phyloP scores from a whole-genome alignment of 164 flowering plant species.

The Hamamelis virginiana region DNA sequence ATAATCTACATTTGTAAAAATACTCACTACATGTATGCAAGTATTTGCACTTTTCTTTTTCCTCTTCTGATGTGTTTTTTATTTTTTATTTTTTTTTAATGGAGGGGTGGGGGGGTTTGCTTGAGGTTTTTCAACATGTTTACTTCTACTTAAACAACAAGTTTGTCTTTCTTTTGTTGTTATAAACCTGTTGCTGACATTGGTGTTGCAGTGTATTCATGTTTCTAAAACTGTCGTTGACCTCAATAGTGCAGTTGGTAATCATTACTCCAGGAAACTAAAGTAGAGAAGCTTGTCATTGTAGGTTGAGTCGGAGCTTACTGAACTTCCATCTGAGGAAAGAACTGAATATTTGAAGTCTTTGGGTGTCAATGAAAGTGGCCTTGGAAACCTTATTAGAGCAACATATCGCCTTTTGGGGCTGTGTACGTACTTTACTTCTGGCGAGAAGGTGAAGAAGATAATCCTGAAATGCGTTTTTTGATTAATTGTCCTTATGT shows the following conservation, averaged over 20 bases:
- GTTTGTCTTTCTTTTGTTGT: not conserved
- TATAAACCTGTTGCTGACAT: not conserved
- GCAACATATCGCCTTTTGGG: conserved; percentile 84
- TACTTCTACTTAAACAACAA: not conserved
- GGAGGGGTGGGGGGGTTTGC: not conserved
- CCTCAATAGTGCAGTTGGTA: not conserved
- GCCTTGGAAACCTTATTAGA: conserved; percentile 92
- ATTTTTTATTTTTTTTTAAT: not conserved
- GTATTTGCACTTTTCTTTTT: too few species aligned
- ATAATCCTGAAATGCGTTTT: not conserved
- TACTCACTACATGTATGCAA: too few species aligned
- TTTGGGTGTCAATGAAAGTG: conserved; percentile 87
- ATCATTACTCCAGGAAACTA: not conserved
- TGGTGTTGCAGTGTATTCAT: not conserved
- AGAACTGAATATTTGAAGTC: conserved; percentile 73
- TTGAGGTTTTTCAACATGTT: not conserved
- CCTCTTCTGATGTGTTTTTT: too few species aligned
- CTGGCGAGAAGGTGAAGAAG: conserved; percentile 83
- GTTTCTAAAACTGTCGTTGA: not conserved
- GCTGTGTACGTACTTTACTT: conserved; percentile 87
- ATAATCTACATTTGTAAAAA: too few species aligned
- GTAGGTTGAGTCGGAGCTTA: conserved; percentile 95
- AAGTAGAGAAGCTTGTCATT: conserved; percentile 7
- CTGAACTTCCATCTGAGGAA: conserved; percentile 88
- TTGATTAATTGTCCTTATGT: not conserved